phyloP scores from a whole-genome alignment of 2,329 filamentous ascomycete species.

The Thelonectria discophora region DNA sequence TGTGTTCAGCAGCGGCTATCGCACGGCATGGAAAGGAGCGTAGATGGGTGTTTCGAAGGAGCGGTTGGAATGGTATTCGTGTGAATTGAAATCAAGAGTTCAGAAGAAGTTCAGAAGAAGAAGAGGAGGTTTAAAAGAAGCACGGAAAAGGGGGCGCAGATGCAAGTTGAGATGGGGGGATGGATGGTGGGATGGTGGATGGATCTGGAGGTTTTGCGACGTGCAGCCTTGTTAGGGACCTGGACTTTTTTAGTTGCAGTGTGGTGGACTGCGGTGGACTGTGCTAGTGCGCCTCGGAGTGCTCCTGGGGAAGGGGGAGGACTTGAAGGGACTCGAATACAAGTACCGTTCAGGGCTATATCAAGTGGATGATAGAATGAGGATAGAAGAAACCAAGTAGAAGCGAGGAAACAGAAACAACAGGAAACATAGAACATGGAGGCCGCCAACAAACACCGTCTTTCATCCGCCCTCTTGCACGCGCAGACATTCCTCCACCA shows the following conservation, averaged over 20 bases:
- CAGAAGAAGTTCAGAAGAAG: background rate
- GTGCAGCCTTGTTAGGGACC: slow-evolving; percentile 15
- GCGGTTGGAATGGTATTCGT: slow-evolving; percentile 1
- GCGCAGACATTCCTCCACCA: slow-evolving; percentile 5
- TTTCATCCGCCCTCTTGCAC: background rate
- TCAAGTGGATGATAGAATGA: no score
- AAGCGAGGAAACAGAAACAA: background rate
- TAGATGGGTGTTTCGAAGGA: background rate
- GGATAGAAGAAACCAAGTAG: no score
- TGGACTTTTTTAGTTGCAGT: slow-evolving; percentile 4
- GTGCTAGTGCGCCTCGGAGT: background rate
- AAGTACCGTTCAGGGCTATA: background rate
- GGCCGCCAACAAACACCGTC: background rate
- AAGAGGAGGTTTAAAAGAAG: slow-evolving; percentile 4
- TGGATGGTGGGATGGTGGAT: background rate
- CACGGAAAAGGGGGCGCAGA: slow-evolving; percentile 13
- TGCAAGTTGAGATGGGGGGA: background rate
- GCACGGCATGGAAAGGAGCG: background rate
- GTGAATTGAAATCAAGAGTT: no score
- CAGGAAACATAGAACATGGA: background rate
- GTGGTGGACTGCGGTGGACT: slow-evolving; percentile 10
- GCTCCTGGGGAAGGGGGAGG: background rate
- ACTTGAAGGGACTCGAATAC: background rate
- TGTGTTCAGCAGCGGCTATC: background rate
- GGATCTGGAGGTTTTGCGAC: slow-evolving; percentile 8